Percentiles rank a stretch among this genome's conserved stretches.
Evolutionary conservation across 2,329 filamentous ascomycete species (phyloP).

Genomic region (Ophiostoma novo-ulmi): DNA sequence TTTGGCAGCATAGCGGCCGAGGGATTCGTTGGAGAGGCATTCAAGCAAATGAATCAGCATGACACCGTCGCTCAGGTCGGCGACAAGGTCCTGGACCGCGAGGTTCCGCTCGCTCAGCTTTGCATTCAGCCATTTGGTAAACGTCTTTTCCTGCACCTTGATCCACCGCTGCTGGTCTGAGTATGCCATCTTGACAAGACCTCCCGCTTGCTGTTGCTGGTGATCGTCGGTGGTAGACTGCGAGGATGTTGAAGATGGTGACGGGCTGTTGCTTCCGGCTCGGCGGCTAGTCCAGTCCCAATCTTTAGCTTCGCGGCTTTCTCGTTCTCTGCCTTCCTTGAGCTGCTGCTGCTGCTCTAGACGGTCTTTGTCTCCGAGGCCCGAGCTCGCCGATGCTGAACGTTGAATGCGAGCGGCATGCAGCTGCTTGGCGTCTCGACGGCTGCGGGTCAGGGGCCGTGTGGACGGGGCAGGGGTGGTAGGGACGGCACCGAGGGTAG

Average conservation of each 20-base stretch:
- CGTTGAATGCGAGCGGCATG: conserved; percentile 47
- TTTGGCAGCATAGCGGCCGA: conserved; percentile 93
- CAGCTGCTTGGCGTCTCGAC: conserved; percentile 46
- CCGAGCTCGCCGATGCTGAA: conserved; percentile 39
- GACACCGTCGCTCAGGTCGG: conserved; percentile 89
- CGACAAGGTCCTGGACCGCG: conserved; percentile 79
- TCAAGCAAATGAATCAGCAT: conserved; percentile 95
- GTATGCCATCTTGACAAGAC: conserved; percentile 52
- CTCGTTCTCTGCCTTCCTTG: conserved; percentile 1
- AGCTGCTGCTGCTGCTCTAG: conserved; percentile 11
- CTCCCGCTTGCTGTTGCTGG: conserved; percentile 29
- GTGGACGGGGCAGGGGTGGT: conserved; percentile 13
- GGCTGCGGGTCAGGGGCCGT: conserved; percentile 35
- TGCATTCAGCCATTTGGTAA: conserved; percentile 99
- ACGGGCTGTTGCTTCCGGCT: conserved; percentile 20
- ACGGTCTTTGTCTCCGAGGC: conserved; percentile 28
- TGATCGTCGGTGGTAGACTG: conserved; percentile 6
- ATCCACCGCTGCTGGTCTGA: conserved; percentile 63
- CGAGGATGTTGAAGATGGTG: conserved; percentile 14
- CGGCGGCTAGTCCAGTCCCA: conserved; percentile 25
- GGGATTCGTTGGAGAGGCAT: conserved; percentile 87
- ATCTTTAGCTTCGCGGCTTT: conserved; percentile 18
- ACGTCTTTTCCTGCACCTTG: conserved; percentile 94
- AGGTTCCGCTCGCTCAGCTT: conserved; percentile 77
- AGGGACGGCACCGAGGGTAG: not conserved